These are phyloP conservation scores for Neurospora intermedia DNA, from an alignment of 495 filamentous ascomycete species.

Conservation along the genomic window DNA sequence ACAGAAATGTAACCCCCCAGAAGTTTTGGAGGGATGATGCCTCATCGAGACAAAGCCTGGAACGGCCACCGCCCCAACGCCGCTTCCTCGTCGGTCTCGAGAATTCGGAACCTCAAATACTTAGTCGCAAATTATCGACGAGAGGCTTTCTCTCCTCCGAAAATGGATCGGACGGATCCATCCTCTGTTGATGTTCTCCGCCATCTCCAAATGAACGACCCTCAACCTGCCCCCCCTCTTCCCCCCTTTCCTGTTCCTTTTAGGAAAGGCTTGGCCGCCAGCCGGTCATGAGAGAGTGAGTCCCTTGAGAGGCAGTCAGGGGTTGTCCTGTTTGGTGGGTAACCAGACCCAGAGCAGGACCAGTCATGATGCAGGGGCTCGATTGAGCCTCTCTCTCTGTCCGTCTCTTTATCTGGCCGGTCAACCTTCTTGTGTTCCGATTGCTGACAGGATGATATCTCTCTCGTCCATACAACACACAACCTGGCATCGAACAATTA, in stretches of 20 bases:
- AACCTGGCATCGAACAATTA: not conserved
- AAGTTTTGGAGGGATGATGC: not conserved
- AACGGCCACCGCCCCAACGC: not conserved
- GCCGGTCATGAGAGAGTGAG: not conserved
- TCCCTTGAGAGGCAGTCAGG: not conserved
- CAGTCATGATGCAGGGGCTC: not conserved
- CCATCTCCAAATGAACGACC: not conserved
- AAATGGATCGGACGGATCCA: not conserved
- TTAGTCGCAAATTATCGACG: not conserved
- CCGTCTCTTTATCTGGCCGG: not conserved
- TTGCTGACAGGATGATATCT: not conserved
- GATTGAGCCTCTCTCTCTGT: not conserved
- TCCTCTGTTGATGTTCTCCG: not conserved
- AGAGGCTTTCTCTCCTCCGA: not conserved
- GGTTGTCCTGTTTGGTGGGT: not conserved
- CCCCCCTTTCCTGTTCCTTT: not conserved
- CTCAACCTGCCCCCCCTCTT: not conserved
- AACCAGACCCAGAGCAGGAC: not conserved
- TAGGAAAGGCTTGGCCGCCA: not conserved
- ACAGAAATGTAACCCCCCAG: not conserved
- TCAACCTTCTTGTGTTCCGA: not conserved
- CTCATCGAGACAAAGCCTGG: not conserved
- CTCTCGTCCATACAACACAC: not conserved
- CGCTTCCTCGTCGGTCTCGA: not conserved
- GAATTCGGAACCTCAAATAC: not conserved